Base-by-base conservation (phyloP, 176 grass and related monocot species). In the Alloteropsis semialata region DNA sequence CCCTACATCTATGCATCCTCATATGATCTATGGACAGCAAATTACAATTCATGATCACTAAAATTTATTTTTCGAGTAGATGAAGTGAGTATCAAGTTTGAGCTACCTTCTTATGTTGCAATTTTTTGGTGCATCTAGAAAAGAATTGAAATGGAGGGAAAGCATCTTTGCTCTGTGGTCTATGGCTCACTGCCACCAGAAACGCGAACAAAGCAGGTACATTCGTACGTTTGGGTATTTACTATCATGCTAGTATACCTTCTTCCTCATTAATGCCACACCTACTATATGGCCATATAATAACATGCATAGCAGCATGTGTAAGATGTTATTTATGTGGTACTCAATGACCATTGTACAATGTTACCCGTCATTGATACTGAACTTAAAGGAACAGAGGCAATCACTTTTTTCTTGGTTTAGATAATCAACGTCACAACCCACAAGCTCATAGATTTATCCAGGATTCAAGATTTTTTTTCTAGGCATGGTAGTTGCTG, bases 151-250 rank as follows among this genome's bases (percentile, higher is more conserved):
- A 83, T 30, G 75, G 80, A 64, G 32, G 89, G 96, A 65, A 95
- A 98, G 1, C 96, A 95, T 91, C 84, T 98, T 57, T 98, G 96
- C 54, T 95, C 96, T 87, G 90, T 98, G 71, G 96, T 98, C 77
- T 98, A 98, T 86, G 96, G 96, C 73, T 98, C 96, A 76, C 82
- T 98, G 87, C 96, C 96, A 55, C 92, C 96, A 75, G 92, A 91
- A 88, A 98, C 96, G 86, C 91, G 96, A 84, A 98, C 92, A 19
- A 98, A 95, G 69, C 96, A 98, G 92, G 96, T 95, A 89, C 38
- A 19, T 48, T 76, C 6, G n/a, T n/a, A n/a, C 65, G 44, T 33
- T 48, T 83, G 50, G 58, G 59, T 62, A 78, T 85, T 41, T 75
- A 9, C 59, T 30, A 21, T 74, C 29, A 48, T 78, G 36, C 43